phyloP scores from a whole-genome alignment of 2,329 filamentous ascomycete species.

The Fusarium sp. region DNA sequence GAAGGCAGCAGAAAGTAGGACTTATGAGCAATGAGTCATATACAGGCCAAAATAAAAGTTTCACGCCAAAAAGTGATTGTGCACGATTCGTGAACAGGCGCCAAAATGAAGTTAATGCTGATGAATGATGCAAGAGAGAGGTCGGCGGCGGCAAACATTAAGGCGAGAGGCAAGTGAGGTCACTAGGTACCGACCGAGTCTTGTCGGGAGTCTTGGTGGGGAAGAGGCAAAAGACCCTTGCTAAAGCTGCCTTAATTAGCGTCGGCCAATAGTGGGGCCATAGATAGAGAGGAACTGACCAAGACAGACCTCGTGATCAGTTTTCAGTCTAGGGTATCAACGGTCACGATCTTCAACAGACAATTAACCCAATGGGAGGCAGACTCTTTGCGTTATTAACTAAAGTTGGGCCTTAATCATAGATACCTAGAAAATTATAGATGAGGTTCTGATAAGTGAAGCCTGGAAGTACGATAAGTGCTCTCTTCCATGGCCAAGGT shows the following conservation, averaged over 20 bases:
- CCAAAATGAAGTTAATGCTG: conserved; percentile 10
- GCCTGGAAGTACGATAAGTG: neutral
- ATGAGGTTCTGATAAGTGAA: neutral
- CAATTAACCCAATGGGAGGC: neutral
- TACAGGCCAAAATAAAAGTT: neutral
- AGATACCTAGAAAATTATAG: neutral
- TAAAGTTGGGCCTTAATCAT: neutral
- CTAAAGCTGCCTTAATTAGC: conserved; percentile 14
- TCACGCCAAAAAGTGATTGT: conserved; percentile 8
- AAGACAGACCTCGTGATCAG: conserved; percentile 25
- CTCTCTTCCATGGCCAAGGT: neutral
- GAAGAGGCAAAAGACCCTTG: conserved; percentile 16
- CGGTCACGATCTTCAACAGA: conserved; percentile 11
- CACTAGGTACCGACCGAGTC: conserved; percentile 7
- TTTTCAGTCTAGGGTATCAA: conserved; percentile 24
- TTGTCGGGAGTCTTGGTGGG: neutral
- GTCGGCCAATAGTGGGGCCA: conserved; percentile 17
- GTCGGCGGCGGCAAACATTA: conserved; percentile 5
- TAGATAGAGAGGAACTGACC: conserved; percentile 5
- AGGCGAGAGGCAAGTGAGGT: conserved; percentile 9
- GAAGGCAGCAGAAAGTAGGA: neutral
- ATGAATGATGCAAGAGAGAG: conserved; percentile 38
- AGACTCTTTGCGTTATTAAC: neutral
- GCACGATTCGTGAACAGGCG: conserved; percentile 14
- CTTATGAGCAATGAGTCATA: conserved; percentile 28